Base-by-base conservation (phyloP, 2,329 filamentous ascomycete genomes). In the Trichoderma sp. region DNA sequence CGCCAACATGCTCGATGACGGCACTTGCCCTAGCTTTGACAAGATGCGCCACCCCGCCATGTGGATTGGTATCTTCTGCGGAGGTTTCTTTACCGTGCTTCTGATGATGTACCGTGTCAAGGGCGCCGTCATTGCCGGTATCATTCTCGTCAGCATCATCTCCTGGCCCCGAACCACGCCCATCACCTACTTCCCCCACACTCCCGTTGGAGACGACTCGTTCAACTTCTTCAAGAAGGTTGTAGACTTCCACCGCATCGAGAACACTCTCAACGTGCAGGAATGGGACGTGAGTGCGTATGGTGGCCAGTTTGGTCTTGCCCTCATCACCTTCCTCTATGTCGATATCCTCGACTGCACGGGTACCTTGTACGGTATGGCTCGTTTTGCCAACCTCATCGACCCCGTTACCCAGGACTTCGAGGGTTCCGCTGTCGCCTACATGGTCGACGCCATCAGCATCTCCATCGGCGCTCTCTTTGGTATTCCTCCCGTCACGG, bases 201-300 rank as follows among this genome's bases (percentile, higher is more conserved):
- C 90, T 0, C 79, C 87, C 0, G 83, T 92, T 3, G 95, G 95
- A 56, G 87, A 95, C 82, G 88, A 88, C 80, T 86, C 86, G 56
- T 97, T 97, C 83, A 88, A 95, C 80, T 97, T 97, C 85, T 97
- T 97, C 89, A 95, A 94, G 83, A 89, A 95, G 82, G 94, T 97
- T 2, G 94, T 96, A 59, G 91, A 92, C 29, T 97, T 97, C 87
- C 94, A 96, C 81, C 89, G 91, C 6, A 97, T 97, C 81, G 82
- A 88, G 77, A 88, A 89, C 66, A 92, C 90, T 5, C 88, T 97
- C 16, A 89, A 88, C 41, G 94, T 92, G 1, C 93, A 95, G 81
- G 86, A 94, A 75, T 97, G 94, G 92, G 86, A 93, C 79, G 87
- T 97, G 29, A 85, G 88, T 8, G 87, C 87, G 5, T 91, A 94